Percentiles rank a stretch among this genome's conserved stretches.
Conservation (phyloP, 352 stramenopile genomes). For the Phytophthora quininea region DNA sequence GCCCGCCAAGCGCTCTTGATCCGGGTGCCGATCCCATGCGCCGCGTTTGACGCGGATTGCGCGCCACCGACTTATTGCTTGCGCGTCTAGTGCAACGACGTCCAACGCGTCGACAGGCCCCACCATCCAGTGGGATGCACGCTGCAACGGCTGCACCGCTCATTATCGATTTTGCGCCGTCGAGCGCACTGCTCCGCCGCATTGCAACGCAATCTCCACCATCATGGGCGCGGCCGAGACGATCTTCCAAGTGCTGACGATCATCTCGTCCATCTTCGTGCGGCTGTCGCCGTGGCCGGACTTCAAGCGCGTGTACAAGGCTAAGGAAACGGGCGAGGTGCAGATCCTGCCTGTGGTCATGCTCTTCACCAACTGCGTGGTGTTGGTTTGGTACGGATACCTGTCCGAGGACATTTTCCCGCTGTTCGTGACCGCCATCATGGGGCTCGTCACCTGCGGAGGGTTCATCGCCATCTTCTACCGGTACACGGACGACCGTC, state of each 20-base stretch:
- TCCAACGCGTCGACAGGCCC: background rate
- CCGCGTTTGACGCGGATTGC: constrained; percentile 18
- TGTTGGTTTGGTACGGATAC: constrained; percentile 48
- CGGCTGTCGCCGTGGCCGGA: background rate
- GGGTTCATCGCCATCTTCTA: constrained; percentile 39
- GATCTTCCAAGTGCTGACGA: constrained; percentile 5
- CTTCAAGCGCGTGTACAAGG: constrained; percentile 13
- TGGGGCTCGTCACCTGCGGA: constrained; percentile 29
- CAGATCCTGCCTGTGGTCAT: constrained; percentile 9
- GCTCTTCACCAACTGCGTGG: constrained; percentile 19
- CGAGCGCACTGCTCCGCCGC: background rate
- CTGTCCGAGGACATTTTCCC: constrained; percentile 34
- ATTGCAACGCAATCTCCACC: no score
- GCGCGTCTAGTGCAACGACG: constrained; percentile 4
- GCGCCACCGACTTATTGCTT: constrained; percentile 13
- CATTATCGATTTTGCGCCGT: constrained; percentile 24
- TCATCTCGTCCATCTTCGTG: constrained; percentile 10
- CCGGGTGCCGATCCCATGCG: no score
- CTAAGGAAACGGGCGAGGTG: background rate
- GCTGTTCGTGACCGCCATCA: constrained; percentile 30
- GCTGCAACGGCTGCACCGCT: no score
- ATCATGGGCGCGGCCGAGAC: background rate
- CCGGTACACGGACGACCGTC: background rate
- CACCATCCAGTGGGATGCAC: constrained; percentile 5
- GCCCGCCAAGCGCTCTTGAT: no score